Evolutionary conservation across 2,329 filamentous ascomycete genomes (phyloP).

Genomic region (Alternaria triticina): DNA sequence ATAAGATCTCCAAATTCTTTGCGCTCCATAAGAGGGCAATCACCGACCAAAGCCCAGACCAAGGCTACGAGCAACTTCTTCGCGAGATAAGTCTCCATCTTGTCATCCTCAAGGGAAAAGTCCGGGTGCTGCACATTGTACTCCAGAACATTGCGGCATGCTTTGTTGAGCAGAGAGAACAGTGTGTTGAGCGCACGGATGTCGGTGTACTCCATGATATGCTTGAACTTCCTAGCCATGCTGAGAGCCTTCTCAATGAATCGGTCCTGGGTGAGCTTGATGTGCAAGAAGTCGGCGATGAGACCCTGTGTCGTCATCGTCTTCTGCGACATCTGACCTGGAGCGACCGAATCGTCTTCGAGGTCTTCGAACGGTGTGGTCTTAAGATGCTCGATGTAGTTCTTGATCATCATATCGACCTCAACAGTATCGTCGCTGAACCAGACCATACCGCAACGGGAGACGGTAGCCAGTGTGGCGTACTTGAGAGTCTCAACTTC

Average conservation of each 20-base stretch:
- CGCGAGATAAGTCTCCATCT: conserved; percentile 85
- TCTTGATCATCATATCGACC: conserved; percentile 86
- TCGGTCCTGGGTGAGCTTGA: conserved; percentile 76
- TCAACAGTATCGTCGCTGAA: conserved; percentile 98
- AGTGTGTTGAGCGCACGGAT: conserved; percentile 89
- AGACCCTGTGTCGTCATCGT: conserved; percentile 79
- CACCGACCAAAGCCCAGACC: conserved; percentile 95
- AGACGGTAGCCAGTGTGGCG: conserved; percentile 96
- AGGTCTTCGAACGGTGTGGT: conserved; percentile 90
- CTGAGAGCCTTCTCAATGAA: conserved; percentile 81
- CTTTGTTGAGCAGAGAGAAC: conserved; percentile 95
- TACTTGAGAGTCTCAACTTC: conserved; percentile 98
- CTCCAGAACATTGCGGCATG: conserved; percentile 88
- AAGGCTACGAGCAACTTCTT: conserved; percentile 94
- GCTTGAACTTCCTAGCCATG: conserved; percentile 78
- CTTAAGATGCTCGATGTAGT: conserved; percentile 86
- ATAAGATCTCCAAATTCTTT: conserved; percentile 89
- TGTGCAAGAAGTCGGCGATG: conserved; percentile 78
- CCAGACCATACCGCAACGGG: conserved; percentile 99
- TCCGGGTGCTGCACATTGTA: conserved; percentile 95
- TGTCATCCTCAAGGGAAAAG: conserved; percentile 88
- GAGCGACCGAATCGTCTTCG: conserved; percentile 84
- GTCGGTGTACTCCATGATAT: conserved; percentile 98
- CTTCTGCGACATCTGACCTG: conserved; percentile 61
- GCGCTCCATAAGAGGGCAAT: conserved; percentile 86